Base-by-base conservation (phyloP, 176 grass and related monocot genomes). In the Oryza punctata region DNA sequence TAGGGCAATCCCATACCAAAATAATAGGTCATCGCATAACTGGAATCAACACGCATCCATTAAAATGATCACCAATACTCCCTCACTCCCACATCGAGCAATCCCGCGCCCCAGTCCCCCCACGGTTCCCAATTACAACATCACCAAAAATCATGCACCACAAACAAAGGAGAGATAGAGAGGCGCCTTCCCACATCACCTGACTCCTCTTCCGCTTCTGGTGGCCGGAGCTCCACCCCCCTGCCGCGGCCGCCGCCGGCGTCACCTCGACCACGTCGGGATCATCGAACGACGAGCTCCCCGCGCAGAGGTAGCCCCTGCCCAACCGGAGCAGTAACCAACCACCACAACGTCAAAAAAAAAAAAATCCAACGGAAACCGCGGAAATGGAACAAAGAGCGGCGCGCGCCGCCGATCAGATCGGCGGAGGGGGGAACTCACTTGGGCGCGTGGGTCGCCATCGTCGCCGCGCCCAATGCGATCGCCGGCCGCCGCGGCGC, bases 201-300 rank as follows among this genome's bases (percentile, higher is more conserved):
- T 90, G 90, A 50, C 57, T 80, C 74, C 93, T 74, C 72, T 90
- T 92, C 82, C 85, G 86, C 79, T 94, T 94, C 71, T 89, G 82
- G 47, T 90, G 85, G 59, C 75, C 67, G n/a, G 93, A 69, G 82
- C 54, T 38, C 93, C 93, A 88, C 3, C 80, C 88, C 19, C 41
- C 86, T 15, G 82, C 65, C 10, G 78, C 80, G 40, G 70, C 81
- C 0, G 57, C 30, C 8, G 87, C 84, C 71, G 87, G 65, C 1
- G 90, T 78, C 16, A 94, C 35, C 87, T 94, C 93, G 33, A 92
- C 66, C 47, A 94, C 75, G 40, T 92, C 93, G 25, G 85, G 85
- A 32, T 94, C 90, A 65, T 90, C 87, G 66, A 76, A 88, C 30
- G 87, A 85, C 18, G 93, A 85, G 65, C 90, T 83, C 12, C 81